Conservation (phyloP, 2,329 filamentous ascomycete species). For the Ophiocordyceps camponoti-rufipedis region DNA sequence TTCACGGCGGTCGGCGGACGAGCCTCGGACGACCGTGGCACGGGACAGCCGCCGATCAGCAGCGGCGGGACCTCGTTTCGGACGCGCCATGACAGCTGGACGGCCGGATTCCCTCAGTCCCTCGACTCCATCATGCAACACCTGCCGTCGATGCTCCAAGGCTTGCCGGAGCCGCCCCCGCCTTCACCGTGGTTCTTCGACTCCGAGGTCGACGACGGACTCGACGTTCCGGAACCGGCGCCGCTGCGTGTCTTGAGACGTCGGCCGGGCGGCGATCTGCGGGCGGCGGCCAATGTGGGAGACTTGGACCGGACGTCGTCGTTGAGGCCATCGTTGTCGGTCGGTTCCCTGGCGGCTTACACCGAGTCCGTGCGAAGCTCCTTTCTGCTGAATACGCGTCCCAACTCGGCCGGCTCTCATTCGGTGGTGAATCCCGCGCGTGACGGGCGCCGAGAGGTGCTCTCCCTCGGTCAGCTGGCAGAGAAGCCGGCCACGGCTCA, state of each 20-base stretch:
- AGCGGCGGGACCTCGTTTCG: conserved; percentile 10
- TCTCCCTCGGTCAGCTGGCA: conserved; percentile 40
- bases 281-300: conserved; percentile 46
- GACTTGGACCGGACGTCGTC: conserved; percentile 31
- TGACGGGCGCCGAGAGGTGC: conserved; percentile 22
- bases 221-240: conserved; percentile 19
- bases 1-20: conserved; percentile 16
- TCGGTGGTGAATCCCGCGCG: conserved; percentile 5
- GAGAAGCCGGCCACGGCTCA: conserved; percentile 27
- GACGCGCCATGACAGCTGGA: conserved; percentile 25
- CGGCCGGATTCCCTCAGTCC: conserved; percentile 29
- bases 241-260: conserved; percentile 49
- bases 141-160: conserved; percentile 37
- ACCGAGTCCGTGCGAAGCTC: conserved; percentile 43
- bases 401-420: conserved; percentile 9
- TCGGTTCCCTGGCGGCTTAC: conserved; percentile 40
- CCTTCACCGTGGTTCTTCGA: conserved; percentile 26
- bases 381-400: conserved; percentile 25
- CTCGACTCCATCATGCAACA: conserved; percentile 31
- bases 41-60: no score
- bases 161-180: conserved; percentile 7
- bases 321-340: conserved; percentile 35
- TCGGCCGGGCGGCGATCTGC: conserved; percentile 57
- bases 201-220: conserved; percentile 31
- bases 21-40: conserved; percentile 12